Conservation (phyloP, 2,329 filamentous ascomycete genomes). For the Aspergillus brunneoviolaceus region DNA sequence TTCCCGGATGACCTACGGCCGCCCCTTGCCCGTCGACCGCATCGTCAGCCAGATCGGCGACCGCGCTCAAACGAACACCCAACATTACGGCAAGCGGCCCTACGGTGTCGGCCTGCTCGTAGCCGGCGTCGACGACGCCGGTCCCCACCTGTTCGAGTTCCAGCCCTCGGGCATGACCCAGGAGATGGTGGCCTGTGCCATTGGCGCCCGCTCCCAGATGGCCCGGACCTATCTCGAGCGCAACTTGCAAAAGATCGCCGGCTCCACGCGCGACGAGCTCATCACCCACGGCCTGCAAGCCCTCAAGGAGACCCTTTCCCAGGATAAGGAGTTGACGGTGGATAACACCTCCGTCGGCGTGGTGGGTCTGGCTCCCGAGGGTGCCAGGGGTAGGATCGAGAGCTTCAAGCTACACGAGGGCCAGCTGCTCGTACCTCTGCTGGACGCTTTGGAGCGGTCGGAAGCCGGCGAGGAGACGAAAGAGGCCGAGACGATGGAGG, state of each 20-base stretch:
- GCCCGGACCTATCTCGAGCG: slow-evolving; percentile 94
- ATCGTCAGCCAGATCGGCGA: slow-evolving; percentile 92
- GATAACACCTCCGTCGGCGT: slow-evolving; percentile 94
- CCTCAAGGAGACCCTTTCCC: slow-evolving; percentile 90
- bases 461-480: slow-evolving; percentile 41
- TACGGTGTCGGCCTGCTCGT: slow-evolving; percentile 94
- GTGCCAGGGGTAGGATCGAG: slow-evolving; percentile 62
- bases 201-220: slow-evolving; percentile 96
- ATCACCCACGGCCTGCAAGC: slow-evolving; percentile 87
- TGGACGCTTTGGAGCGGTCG: slow-evolving; percentile 65
- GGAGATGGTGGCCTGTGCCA: slow-evolving; percentile 95
- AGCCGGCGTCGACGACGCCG: slow-evolving; percentile 88
- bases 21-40: slow-evolving; percentile 83
- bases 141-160: slow-evolving; percentile 97
- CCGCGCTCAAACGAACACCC: slow-evolving; percentile 96
- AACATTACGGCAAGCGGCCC: slow-evolving; percentile 93
- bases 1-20: slow-evolving; percentile 92
- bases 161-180: slow-evolving; percentile 94
- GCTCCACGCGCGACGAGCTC: slow-evolving; percentile 76
- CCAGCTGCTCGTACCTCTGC: slow-evolving; percentile 78
- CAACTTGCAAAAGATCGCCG: slow-evolving; percentile 79
- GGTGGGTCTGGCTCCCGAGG: slow-evolving; percentile 62
- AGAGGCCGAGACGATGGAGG: slow-evolving; percentile 55
- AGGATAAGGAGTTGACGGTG: slow-evolving; percentile 96
- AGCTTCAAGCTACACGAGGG: slow-evolving; percentile 90